phyloP scores from a whole-genome alignment of 2,329 filamentous ascomycete species.

The Hymenoscyphus infarciens region DNA sequence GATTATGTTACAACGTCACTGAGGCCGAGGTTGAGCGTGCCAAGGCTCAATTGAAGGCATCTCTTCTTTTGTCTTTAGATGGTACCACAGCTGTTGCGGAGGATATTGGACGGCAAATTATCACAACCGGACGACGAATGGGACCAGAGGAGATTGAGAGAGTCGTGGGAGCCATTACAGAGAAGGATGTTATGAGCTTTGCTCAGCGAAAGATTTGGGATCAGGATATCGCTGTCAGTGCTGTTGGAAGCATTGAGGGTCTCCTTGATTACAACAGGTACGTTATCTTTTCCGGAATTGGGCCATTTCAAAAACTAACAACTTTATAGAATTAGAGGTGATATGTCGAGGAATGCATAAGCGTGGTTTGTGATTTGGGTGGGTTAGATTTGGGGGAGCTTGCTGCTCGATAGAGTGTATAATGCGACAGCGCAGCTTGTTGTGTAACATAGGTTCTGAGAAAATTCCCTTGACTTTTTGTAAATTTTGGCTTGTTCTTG shows the following conservation, averaged over 20 bases:
- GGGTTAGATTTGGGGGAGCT: conserved; percentile 18
- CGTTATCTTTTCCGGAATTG: background rate
- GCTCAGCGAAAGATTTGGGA: conserved; percentile 96
- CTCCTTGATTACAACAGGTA: conserved; percentile 19
- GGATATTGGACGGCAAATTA: conserved; percentile 97
- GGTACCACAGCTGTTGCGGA: conserved; percentile 96
- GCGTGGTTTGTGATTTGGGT: background rate
- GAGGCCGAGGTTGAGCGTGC: conserved; percentile 94
- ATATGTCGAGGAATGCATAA: conserved; percentile 37
- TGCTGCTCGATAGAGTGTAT: conserved; percentile 34
- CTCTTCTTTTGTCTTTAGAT: conserved; percentile 93
- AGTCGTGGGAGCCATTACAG: conserved; percentile 80
- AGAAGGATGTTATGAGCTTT: conserved; percentile 97
- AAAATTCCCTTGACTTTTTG: conserved; percentile 17
- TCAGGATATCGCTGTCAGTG: conserved; percentile 89
- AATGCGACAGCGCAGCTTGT: conserved; percentile 32
- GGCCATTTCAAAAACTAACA: conserved; percentile 6
- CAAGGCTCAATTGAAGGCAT: conserved; percentile 98
- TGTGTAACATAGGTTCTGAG: conserved; percentile 35
- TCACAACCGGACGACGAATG: conserved; percentile 93
- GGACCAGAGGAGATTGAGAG: conserved; percentile 92
- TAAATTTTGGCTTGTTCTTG: background rate
- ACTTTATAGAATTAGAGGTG: conserved; percentile 63
- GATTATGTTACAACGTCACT: conserved; percentile 82
- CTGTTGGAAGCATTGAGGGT: conserved; percentile 89